Percentiles rank a stretch among this genome's conserved stretches.
Evolutionary conservation across 2,329 filamentous ascomycete genomes (phyloP).

Genomic region (Nemania sp.): DNA sequence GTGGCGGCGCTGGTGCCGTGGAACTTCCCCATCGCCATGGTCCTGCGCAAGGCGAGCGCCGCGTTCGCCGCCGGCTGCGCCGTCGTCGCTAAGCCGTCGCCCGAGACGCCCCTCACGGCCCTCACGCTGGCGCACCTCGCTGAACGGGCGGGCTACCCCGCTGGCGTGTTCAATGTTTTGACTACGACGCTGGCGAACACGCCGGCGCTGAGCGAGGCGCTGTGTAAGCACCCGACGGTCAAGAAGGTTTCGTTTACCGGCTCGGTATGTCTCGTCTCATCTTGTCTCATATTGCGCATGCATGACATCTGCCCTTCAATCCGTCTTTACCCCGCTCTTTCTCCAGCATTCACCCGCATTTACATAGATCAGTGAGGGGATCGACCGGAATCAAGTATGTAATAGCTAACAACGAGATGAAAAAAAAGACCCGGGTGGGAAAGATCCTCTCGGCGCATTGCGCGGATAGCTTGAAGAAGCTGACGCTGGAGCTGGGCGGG

Average conservation of each 20-base stretch:
- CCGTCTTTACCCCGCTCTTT: too few species aligned
- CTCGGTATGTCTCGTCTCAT: slow-evolving; percentile 30
- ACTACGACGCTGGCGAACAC: slow-evolving; percentile 52
- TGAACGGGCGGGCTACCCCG: slow-evolving; percentile 72
- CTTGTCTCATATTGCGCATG: not conserved
- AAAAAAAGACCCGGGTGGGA: slow-evolving; percentile 65
- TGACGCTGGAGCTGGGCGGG: slow-evolving; percentile 72
- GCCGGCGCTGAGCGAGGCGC: slow-evolving; percentile 49
- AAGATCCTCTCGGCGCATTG: slow-evolving; percentile 67
- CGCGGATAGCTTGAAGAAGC: slow-evolving; percentile 69
- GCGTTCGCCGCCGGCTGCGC: slow-evolving; percentile 74
- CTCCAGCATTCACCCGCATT: too few species aligned
- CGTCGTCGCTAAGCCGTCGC: slow-evolving; percentile 74
- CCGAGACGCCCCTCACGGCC: slow-evolving; percentile 65
- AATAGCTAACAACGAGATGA: slow-evolving; percentile 11
- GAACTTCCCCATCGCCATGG: slow-evolving; percentile 71
- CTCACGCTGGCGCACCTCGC: slow-evolving; percentile 60
- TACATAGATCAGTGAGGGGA: too few species aligned
- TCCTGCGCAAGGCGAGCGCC: slow-evolving; percentile 68
- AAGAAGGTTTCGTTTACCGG: slow-evolving; percentile 79
- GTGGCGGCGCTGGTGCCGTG: slow-evolving; percentile 71
- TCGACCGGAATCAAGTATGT: not conserved
- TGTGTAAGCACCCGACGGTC: slow-evolving; percentile 51
- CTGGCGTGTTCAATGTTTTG: slow-evolving; percentile 66
- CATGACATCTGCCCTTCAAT: too few species aligned